Evolutionary conservation across 2,329 filamentous ascomycete genomes (phyloP), one percentile per base, ranked within the genome.

Genomic region (Aphanocladium album): DNA sequence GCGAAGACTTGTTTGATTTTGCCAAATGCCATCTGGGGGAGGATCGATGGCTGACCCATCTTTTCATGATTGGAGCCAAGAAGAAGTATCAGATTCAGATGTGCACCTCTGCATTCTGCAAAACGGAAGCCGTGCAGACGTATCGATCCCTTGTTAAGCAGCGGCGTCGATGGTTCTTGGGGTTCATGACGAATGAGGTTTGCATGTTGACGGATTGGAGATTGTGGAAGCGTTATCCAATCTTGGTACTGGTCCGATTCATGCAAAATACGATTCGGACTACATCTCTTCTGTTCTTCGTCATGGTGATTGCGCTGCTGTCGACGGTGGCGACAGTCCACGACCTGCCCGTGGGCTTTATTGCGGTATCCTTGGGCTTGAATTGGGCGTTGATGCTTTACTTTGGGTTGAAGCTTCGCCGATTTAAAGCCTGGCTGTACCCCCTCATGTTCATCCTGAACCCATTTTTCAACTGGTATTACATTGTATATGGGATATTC

Each of bases 31-130:
- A 98, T 76, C 77, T 98, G 47, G 95, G 95, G 43, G 95, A 98
- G 74, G 95, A 99, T 75, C 84, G 93, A 64, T 98, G 93, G 93
- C 83, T 98, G 60, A 99, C 93, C 1, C 95, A 99, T 78, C 82
- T 99, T 62, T 97, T 99, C 80, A 99, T 99, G 95, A 95, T 98
- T 69, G 93, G 92, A 25, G 93, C 93, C 49, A 91, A 92, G 77
- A 87, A 96, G 73, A 84, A 90, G 45, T 96, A 96, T 73, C 95
- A 98, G 75, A 97, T 98, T 64, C 91, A 96, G 75, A 93, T 98
- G 88, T 97, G 95, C 74, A 96, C 93, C 1, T 93, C 91, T 59
- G 95, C 93, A 8, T 98, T 98, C 73, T 98, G 95, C 83, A 98
- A 98, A 77, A 98, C 95, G 0, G 93, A 98, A 74, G 93, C 95